Base-by-base conservation (phyloP, 2,329 filamentous ascomycete species). In the Exophiala sp. region DNA sequence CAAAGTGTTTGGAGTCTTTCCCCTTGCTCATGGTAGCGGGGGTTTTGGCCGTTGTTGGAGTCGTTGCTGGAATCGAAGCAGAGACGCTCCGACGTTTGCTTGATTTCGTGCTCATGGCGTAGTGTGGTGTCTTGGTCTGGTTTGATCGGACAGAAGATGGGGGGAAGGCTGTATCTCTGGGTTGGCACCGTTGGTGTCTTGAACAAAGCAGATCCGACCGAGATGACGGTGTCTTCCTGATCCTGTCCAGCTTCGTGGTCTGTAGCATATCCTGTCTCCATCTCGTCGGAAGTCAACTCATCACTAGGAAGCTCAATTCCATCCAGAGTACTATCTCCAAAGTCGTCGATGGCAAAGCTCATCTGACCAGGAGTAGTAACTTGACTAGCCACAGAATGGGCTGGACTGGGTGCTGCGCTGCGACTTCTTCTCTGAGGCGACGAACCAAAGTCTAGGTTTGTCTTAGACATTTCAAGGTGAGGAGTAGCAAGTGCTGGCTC, bases 321-420 rank as follows among this genome's bases (percentile, higher is more conserved):
- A 48, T 59, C 57, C 8, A 59, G 48, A 6, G 57, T 59, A 42
- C 52, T 56, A 42, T 59, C 50, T 18, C 57, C 57, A 27, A 59
- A 59, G 43, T 59, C 57, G 2, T 58, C 53, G 13, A 57, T 37
- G 16, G 50, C 46, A 48, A 59, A 59, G 46, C 55, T 58, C 22
- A 50, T 50, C 32, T 55, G 58, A 16, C 53, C 54, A 21, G 58
- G 58, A 5, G 57, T 61, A 3, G 53, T 50, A n/a, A 47, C 19
- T 16, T 35, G 42, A 5, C 38, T 48, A 22, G 48, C 45, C 2
- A 54, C 41, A n/a, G 54, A 54, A 43, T 54, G 39, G 39, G 56
- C 56, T 24, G 56, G 56, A 46, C 53, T 57, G 2, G 56, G 56
- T 22, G 53, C 56, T 19, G 56, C 53, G 41, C 53, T 56, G n/a